phyloP scores from a whole-genome alignment of 2,329 filamentous ascomycete species.

The Colletotrichum zoysiae region DNA sequence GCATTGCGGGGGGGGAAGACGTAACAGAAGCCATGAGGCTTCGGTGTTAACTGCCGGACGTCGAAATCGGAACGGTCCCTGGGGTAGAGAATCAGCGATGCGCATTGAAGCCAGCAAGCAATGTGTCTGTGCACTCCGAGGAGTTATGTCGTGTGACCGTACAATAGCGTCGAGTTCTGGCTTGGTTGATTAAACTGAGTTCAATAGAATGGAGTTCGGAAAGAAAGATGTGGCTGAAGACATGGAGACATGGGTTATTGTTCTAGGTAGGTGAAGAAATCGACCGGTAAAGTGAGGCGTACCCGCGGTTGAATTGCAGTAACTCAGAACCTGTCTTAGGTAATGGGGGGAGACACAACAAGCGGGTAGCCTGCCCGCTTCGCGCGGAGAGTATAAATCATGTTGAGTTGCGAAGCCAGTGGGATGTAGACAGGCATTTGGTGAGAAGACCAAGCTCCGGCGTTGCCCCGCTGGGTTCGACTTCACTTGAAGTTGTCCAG shows the following conservation, averaged over 20 bases:
- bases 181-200: conserved; percentile 20
- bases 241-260: conserved; percentile 35
- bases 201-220: conserved; percentile 14
- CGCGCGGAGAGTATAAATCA: conserved; percentile 20
- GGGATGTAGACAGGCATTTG: conserved; percentile 16
- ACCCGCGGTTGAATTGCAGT: conserved; percentile 8
- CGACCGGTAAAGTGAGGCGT: conserved; percentile 15
- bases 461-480: conserved; percentile 18
- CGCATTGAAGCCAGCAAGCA: conserved; percentile 13
- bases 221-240: conserved; percentile 29
- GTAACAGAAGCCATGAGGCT: conserved; percentile 32
- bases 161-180: conserved; percentile 20
- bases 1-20: conserved; percentile 55
- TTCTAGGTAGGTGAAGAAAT: conserved; percentile 10
- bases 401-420: neutral
- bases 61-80: conserved; percentile 27
- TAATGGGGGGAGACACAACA: conserved; percentile 13
- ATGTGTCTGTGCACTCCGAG: conserved; percentile 29
- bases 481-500: conserved; percentile 36
- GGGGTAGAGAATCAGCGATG: conserved; percentile 33
- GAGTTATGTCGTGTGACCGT: conserved; percentile 29
- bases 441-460: conserved; percentile 28
- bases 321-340: conserved; percentile 23
- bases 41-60: conserved; percentile 32
- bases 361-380: conserved; percentile 13